Conservation (phyloP, 257 asterid genomes). For the Oldenlandia corymbosa region DNA sequence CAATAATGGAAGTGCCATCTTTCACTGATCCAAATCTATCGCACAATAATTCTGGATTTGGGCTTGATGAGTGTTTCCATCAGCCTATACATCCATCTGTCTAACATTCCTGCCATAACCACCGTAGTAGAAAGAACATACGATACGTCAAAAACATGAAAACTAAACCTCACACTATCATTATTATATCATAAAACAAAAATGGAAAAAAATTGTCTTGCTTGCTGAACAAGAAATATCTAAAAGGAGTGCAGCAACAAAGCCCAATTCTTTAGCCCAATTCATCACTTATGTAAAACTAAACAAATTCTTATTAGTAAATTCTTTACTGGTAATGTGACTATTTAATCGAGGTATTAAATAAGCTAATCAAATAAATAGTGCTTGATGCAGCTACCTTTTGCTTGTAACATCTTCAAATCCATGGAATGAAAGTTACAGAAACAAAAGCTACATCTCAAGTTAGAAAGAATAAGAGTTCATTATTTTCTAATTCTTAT, state of each 20-base stretch:
- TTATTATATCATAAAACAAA: neutral
- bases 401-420: too few relatives aligned
- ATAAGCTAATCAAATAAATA: too few relatives aligned
- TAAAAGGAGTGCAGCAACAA: too few relatives aligned
- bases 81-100: constrained; percentile 83
- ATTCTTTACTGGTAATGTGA: too few relatives aligned
- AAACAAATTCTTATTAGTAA: neutral
- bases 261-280: too few relatives aligned
- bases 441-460: too few relatives aligned
- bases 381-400: too few relatives aligned
- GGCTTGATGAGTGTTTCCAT: constrained; percentile 66
- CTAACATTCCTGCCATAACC: constrained; percentile 72
- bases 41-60: constrained; percentile 40
- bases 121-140: neutral
- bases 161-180: neutral
- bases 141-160: neutral
- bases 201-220: neutral
- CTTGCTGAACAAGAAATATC: too few relatives aligned
- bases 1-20: constrained; percentile 10
- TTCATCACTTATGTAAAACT: neutral
- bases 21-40: constrained; percentile 31
- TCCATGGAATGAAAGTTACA: too few relatives aligned
- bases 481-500: too few relatives aligned
- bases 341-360: too few relatives aligned
- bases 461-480: too few relatives aligned